phyloP scores from a whole-genome alignment of 2,329 filamentous ascomycete species.

The Alternaria sp. region DNA sequence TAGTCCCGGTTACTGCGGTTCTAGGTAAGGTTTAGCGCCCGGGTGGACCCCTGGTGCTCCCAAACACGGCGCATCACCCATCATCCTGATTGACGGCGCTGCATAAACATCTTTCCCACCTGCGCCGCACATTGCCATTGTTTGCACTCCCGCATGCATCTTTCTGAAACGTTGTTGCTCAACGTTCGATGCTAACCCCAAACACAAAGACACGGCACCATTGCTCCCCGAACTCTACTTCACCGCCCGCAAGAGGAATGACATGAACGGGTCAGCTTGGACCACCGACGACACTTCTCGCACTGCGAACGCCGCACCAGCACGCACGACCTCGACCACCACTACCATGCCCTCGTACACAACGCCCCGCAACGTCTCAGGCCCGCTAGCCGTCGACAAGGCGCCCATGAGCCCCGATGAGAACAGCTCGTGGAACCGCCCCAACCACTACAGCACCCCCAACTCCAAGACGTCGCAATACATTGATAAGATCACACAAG shows the following conservation, averaged over 20 bases:
- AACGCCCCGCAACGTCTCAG: constrained; percentile 40
- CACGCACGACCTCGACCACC: constrained; percentile 15
- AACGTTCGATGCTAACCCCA: constrained; percentile 31
- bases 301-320: constrained; percentile 24
- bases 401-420: constrained; percentile 33
- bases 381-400: constrained; percentile 44
- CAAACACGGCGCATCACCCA: constrained; percentile 34
- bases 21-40: constrained; percentile 27
- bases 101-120: constrained; percentile 31
- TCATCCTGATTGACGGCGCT: constrained; percentile 15
- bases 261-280: constrained; percentile 40
- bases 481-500: constrained; percentile 81
- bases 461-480: constrained; percentile 50
- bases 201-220: constrained; percentile 25
- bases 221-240: constrained; percentile 32
- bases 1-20: constrained; percentile 10
- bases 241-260: constrained; percentile 28
- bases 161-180: constrained; percentile 3
- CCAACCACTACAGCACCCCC: constrained; percentile 40
- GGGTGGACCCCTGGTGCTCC: constrained; percentile 18
- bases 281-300: constrained; percentile 27
- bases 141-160: constrained; percentile 9
- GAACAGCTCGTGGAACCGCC: constrained; percentile 37
- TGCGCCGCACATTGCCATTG: constrained; percentile 16
- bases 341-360: constrained; percentile 41